phyloP scores from a whole-genome alignment of 2,329 filamentous ascomycete genomes.

The Akanthomyces dipterigenus region DNA sequence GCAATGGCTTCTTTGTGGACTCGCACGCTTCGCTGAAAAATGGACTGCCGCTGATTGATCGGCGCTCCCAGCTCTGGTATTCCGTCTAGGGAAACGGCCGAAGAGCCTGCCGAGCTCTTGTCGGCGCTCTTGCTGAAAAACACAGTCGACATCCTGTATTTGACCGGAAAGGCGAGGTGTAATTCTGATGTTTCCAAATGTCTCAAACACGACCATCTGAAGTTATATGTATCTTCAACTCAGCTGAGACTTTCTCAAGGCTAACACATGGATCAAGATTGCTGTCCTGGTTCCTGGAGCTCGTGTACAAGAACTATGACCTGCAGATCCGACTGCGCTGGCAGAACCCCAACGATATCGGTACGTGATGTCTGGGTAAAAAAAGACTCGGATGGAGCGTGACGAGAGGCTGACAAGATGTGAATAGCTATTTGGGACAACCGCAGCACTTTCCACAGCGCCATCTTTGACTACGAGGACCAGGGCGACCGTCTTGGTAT shows the following conservation, averaged over 20 bases:
- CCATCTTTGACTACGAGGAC: conserved; percentile 44
- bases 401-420: not conserved
- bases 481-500: conserved; percentile 42
- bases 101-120: conserved; percentile 9
- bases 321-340: conserved; percentile 43
- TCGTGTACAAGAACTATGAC: conserved; percentile 50
- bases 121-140: conserved; percentile 5
- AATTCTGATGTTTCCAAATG: not conserved
- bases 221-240: not conserved
- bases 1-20: conserved; percentile 29
- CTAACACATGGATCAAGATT: conserved; percentile 17
- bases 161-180: not conserved
- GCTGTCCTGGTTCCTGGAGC: conserved; percentile 44
- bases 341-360: conserved; percentile 37
- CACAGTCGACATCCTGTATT: conserved; percentile 13
- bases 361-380: conserved; percentile 15
- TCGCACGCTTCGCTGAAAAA: conserved; percentile 23
- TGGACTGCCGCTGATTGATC: conserved; percentile 24
- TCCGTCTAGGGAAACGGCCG: conserved; percentile 11
- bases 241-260: not conserved
- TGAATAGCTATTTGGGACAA: conserved; percentile 51
- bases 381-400: not conserved
- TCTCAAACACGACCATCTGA: not conserved
- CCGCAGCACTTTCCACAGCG: conserved; percentile 47
- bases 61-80: conserved; percentile 24